A percentile compares a stretch with the other conserved stretches of the same genome.
phyloP scores from a whole-genome alignment of 1,284 basidiomycete genomes.

The Coriolopsis trogii region DNA sequence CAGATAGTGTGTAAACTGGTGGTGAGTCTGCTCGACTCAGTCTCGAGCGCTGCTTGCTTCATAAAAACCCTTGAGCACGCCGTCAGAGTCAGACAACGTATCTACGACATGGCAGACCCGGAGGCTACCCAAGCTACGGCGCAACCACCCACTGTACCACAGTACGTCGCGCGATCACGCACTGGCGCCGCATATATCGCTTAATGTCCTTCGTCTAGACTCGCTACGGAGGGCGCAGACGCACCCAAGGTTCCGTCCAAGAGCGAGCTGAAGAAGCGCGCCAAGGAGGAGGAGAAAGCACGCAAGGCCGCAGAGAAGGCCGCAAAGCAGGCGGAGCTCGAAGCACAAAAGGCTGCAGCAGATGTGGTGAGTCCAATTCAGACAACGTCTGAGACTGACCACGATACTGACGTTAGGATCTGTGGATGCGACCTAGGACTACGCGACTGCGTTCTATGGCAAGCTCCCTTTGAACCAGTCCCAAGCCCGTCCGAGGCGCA shows the following conservation, averaged over 20 bases:
- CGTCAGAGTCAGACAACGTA: conserved; percentile 5
- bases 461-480: conserved; percentile 92
- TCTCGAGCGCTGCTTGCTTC: conserved; percentile 13
- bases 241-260: conserved; percentile 62
- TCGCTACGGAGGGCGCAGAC: conserved; percentile 40
- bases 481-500: conserved; percentile 62
- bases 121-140: conserved; percentile 15
- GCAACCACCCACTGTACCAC: conserved; percentile 20
- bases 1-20: conserved; percentile 24
- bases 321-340: conserved; percentile 79
- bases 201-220: conserved; percentile 20
- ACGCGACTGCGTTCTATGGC: conserved; percentile 87
- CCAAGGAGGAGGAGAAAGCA: conserved; percentile 92
- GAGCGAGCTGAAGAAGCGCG: conserved; percentile 91
- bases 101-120: conserved; percentile 19
- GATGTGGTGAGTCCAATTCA: conserved; percentile 58
- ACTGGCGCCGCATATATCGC: neutral
- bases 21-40: conserved; percentile 24
- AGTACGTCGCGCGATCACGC: conserved; percentile 23
- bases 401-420: conserved; percentile 1
- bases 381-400: conserved; percentile 6
- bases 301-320: conserved; percentile 87
- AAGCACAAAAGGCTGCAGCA: conserved; percentile 72
- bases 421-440: conserved; percentile 59
- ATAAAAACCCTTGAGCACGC: conserved; percentile 14